A percentile compares a stretch with the other conserved stretches of the same genome.
Conservation (phyloP, 2,329 filamentous ascomycete genomes). For the Penicillium sp. region DNA sequence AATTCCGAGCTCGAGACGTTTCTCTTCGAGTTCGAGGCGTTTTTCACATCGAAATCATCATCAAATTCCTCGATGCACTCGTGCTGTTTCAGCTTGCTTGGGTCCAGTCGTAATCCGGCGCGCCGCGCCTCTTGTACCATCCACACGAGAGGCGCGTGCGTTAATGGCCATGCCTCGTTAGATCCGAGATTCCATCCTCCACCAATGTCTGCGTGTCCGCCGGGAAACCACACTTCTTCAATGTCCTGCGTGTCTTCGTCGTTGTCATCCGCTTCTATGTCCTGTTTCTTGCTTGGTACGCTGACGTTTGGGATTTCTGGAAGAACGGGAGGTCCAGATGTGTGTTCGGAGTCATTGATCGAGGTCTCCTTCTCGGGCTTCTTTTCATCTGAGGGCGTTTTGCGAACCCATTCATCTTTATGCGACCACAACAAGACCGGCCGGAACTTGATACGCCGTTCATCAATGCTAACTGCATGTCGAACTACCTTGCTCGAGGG, state of each 20-base stretch:
- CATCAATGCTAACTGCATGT: constrained; percentile 55
- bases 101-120: constrained; percentile 67
- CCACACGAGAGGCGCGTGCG: constrained; percentile 65
- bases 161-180: constrained; percentile 56
- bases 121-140: constrained; percentile 62
- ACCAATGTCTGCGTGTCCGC: constrained; percentile 71
- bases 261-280: background rate
- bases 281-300: background rate
- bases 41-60: constrained; percentile 32
- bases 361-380: background rate
- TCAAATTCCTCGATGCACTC: constrained; percentile 17
- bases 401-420: background rate
- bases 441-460: constrained; percentile 52
- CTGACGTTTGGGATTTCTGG: constrained; percentile 1
- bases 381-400: background rate
- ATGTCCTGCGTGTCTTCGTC: constrained; percentile 55
- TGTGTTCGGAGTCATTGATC: background rate
- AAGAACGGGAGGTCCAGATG: background rate
- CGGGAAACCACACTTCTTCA: constrained; percentile 69
- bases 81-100: constrained; percentile 19
- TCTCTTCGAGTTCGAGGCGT: constrained; percentile 16
- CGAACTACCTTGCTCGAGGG: constrained; percentile 48
- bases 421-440: constrained; percentile 18
- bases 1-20: background rate
- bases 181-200: constrained; percentile 63